Evolutionary conservation across 2,329 filamentous ascomycete species (phyloP).

Genomic region (Fulvia fulva): DNA sequence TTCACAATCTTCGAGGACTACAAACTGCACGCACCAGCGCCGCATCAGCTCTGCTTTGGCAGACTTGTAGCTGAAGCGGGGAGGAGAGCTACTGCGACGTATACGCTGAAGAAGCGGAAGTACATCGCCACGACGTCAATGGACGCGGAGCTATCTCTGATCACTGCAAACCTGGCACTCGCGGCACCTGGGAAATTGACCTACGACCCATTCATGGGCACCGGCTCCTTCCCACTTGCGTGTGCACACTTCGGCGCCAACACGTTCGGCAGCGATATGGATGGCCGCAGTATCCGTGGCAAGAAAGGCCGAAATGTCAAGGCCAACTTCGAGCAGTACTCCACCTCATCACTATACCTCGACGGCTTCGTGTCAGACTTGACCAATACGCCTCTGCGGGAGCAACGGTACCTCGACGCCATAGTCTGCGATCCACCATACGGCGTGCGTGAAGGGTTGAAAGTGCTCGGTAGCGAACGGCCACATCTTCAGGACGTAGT

Average conservation of each 20-base stretch:
- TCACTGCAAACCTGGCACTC: conserved; percentile 87
- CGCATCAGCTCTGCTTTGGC: conserved; percentile 65
- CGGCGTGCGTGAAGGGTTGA: conserved; percentile 85
- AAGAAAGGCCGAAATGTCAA: conserved; percentile 53
- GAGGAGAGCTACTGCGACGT: conserved; percentile 65
- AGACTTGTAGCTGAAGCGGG: conserved; percentile 64
- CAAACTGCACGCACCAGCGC: conserved; percentile 52
- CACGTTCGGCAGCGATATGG: conserved; percentile 85
- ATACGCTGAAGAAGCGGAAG: conserved; percentile 85
- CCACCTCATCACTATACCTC: conserved; percentile 60
- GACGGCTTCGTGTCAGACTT: conserved; percentile 83
- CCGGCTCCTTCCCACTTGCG: conserved; percentile 86
- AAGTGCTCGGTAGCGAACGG: conserved; percentile 76
- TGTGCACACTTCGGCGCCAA: conserved; percentile 85
- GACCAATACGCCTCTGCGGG: conserved; percentile 72
- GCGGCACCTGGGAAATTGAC: conserved; percentile 79
- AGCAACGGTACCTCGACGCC: conserved; percentile 67
- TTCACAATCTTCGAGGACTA: conserved; percentile 85
- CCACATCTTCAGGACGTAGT: conserved; percentile 44
- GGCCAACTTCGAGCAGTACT: conserved; percentile 84
- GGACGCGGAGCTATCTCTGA: conserved; percentile 87
- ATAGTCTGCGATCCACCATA: conserved; percentile 96
- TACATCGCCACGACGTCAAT: conserved; percentile 97
- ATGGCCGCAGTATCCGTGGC: conserved; percentile 82
- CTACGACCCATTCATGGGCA: conserved; percentile 94